These are phyloP conservation scores for Botryotinia globosa DNA, from an alignment of 2,329 filamentous ascomycete species.

Conservation along the genomic window DNA sequence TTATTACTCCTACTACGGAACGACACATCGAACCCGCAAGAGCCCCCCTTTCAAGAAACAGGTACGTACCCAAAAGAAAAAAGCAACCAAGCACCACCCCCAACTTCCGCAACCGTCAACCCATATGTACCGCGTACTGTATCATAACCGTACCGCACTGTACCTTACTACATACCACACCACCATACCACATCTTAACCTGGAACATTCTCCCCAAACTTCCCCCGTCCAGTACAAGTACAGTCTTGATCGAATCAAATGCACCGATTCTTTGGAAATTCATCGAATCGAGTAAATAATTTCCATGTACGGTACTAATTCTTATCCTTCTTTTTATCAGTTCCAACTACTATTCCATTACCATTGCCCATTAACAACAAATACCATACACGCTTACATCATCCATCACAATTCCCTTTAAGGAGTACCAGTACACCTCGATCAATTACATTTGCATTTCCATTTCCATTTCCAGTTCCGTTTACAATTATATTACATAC, in stretches of 20 bases:
- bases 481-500: neutral
- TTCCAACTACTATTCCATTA: neutral
- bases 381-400: neutral
- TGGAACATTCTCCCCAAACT: neutral
- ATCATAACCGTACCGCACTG: neutral
- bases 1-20: neutral
- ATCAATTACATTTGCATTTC: neutral
- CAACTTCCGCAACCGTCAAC: neutral
- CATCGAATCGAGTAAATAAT: constrained; percentile 7
- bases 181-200: constrained; percentile 1
- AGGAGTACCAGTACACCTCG: neutral
- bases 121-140: neutral
- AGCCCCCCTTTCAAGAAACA: neutral
- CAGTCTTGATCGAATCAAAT: neutral
- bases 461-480: neutral
- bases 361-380: neutral
- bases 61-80: constrained; percentile 1
- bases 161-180: neutral
- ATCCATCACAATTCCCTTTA: neutral
- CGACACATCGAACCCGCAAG: neutral
- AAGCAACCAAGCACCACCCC: neutral
- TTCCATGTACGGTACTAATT: neutral
- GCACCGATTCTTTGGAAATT: neutral
- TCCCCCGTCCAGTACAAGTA: neutral
- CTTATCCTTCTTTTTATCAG: neutral